Conservation (phyloP, 345 rosid species). For the Raphanus raphanistrum region DNA sequence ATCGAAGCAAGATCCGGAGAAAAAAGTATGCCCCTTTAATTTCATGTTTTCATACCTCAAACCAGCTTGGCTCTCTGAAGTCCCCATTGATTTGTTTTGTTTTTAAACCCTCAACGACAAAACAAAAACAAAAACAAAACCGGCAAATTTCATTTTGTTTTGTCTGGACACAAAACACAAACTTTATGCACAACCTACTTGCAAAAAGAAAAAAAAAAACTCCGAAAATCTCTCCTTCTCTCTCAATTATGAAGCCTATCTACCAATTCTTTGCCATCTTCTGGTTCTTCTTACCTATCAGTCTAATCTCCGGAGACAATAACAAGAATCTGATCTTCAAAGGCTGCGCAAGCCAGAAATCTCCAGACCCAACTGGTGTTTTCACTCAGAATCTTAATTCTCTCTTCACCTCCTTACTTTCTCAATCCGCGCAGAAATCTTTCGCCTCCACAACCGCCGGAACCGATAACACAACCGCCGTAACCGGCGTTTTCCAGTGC, state of each 20-base stretch:
- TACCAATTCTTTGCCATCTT: constrained; percentile 13
- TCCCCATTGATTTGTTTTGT: constrained; percentile 5
- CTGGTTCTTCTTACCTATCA: constrained; percentile 16
- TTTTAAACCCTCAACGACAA: constrained; percentile 18
- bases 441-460: constrained; percentile 58
- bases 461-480: constrained; percentile 48
- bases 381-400: constrained; percentile 62
- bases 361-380: constrained; percentile 59
- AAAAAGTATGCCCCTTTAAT: constrained; percentile 21
- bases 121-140: neutral
- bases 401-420: constrained; percentile 52
- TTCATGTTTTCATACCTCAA: constrained; percentile 39
- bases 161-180: constrained; percentile 18
- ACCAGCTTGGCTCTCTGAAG: constrained; percentile 14
- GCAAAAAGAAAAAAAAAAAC: neutral
- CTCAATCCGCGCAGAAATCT: constrained; percentile 55
- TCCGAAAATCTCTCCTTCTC: neutral
- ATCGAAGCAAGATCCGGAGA: constrained; percentile 38
- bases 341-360: constrained; percentile 73
- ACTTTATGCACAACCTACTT: constrained; percentile 25
- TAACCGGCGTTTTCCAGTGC: constrained; percentile 77
- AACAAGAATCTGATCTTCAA: constrained; percentile 58
- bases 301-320: constrained; percentile 43
- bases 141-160: neutral
- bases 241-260: constrained; percentile 26